Conservation (phyloP, 768 basidiomycete genomes). For the Goffeauzyma gilvescens region DNA sequence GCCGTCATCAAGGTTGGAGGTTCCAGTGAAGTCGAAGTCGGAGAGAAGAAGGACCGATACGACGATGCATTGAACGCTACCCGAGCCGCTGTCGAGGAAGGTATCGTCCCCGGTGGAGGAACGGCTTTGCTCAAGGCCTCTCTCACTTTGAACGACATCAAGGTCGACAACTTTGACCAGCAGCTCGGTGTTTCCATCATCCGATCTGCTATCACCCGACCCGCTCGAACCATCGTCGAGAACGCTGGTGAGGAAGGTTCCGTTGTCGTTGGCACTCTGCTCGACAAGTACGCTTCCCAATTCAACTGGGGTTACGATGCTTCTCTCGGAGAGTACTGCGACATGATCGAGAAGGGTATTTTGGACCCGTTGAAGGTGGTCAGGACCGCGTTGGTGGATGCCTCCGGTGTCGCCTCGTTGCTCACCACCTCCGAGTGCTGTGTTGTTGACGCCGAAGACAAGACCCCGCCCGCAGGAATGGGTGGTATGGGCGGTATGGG, state of each 20-base stretch:
- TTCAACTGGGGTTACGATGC: slow-evolving; percentile 89
- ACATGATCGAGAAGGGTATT: slow-evolving; percentile 87
- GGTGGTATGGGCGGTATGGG: slow-evolving; percentile 40
- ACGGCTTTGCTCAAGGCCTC: slow-evolving; percentile 54
- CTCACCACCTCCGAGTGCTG: slow-evolving; percentile 83
- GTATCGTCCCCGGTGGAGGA: slow-evolving; percentile 92
- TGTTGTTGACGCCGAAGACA: slow-evolving; percentile 68
- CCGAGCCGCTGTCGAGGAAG: slow-evolving; percentile 92
- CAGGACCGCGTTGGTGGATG: slow-evolving; percentile 76
- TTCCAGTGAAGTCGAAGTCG: slow-evolving; percentile 78
- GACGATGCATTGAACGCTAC: slow-evolving; percentile 97
- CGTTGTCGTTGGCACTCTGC: slow-evolving; percentile 76
- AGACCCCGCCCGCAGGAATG: slow-evolving; percentile 45
- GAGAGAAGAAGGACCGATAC: slow-evolving; percentile 98
- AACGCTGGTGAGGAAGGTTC: slow-evolving; percentile 89
- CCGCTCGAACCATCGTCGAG: slow-evolving; percentile 67
- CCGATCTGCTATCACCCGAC: slow-evolving; percentile 61
- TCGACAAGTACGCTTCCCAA: slow-evolving; percentile 45
- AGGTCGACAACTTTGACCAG: slow-evolving; percentile 86
- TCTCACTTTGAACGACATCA: slow-evolving; percentile 41
- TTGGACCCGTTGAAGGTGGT: slow-evolving; percentile 89
- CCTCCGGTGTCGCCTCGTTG: slow-evolving; percentile 75
- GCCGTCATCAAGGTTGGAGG: slow-evolving; percentile 98
- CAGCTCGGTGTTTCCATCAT: slow-evolving; percentile 88
- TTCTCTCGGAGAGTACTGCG: slow-evolving; percentile 71